A percentile compares a stretch with the other conserved stretches of the same genome.
Conservation (phyloP, 345 rosid genomes). For the Raphanus sativus region DNA sequence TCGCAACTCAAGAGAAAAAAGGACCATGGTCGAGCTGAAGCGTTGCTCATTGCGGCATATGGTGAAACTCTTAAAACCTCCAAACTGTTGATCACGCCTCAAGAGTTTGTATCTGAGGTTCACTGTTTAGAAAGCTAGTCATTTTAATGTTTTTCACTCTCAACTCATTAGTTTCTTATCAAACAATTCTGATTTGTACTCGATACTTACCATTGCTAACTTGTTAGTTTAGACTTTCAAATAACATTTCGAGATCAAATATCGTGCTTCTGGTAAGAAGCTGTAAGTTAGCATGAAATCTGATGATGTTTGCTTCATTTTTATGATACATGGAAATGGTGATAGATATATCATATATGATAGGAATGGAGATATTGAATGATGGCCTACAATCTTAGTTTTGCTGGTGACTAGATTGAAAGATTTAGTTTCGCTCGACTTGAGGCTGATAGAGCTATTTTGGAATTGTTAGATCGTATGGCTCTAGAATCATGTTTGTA, state of each 20-base stretch:
- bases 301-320: background rate
- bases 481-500: too few relatives aligned
- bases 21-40: constrained; percentile 96
- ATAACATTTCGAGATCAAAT: background rate
- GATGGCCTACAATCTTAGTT: background rate
- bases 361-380: background rate
- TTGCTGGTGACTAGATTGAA: background rate
- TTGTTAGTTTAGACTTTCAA: background rate
- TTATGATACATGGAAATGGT: background rate
- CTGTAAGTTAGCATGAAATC: background rate
- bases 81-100: constrained; percentile 38
- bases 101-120: constrained; percentile 20
- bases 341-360: background rate
- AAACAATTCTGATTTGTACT: background rate
- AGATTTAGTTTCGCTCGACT: background rate
- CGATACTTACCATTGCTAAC: background rate
- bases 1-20: constrained; percentile 64
- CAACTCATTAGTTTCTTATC: background rate
- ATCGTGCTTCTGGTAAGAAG: background rate
- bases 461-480: background rate
- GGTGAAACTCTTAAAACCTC: constrained; percentile 55
- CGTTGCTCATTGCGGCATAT: constrained; percentile 77
- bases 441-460: background rate
- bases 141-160: background rate
- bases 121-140: constrained; percentile 22